Base-by-base conservation (phyloP, 805 yeast species). In the Myxozyma neglecta region DNA sequence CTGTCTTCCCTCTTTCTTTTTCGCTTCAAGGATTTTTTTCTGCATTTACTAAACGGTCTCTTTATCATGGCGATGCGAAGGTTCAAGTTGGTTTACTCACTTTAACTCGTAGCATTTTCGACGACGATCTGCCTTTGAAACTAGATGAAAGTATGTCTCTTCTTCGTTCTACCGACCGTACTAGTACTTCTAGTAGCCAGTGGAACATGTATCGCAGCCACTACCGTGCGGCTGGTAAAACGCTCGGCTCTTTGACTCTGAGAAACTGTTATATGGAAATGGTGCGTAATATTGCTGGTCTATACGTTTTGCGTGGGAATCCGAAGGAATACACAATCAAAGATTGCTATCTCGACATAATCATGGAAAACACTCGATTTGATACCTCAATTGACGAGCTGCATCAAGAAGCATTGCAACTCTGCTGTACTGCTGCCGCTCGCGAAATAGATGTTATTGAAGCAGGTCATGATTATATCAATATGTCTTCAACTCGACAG, bases 381-480 rank as follows among this genome's bases (percentile, higher is more conserved):
- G 57, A 52, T 8, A 35, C 39, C 37, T 24, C 52, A 9, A 24
- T 52, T 14, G 57, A 57, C 13, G 48, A 44, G 4, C 36, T 11
- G n/a, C 45, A 40, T 29, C 20, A 46, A 40, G 20, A 51, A 18
- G 37, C 49, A 6, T 32, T 71, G 42, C 57, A 57, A 16, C 54
- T 60, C 14, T 57, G 64, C 53, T 61, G 62, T 37, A 67, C 63
- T 24, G 66, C 64, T 42, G 71, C 81, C 4, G 60, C 74, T 24
- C 73, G 73, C 52, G 80, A 80, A 61, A 72, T 81, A 71, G 78
- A 75, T 40, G 73, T 78, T 29, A 74, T 86, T 59, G 89, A 86
- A 65, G 76, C 82, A 37, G 88, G 88, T 36, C 82, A 82, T 37
- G 76, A 81, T 5, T 85, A 80, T 70, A 77, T 85, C 61, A 84